Evolutionary conservation across 768 basidiomycete species (phyloP).

Genomic region (Gloeophyllum trabeum): DNA sequence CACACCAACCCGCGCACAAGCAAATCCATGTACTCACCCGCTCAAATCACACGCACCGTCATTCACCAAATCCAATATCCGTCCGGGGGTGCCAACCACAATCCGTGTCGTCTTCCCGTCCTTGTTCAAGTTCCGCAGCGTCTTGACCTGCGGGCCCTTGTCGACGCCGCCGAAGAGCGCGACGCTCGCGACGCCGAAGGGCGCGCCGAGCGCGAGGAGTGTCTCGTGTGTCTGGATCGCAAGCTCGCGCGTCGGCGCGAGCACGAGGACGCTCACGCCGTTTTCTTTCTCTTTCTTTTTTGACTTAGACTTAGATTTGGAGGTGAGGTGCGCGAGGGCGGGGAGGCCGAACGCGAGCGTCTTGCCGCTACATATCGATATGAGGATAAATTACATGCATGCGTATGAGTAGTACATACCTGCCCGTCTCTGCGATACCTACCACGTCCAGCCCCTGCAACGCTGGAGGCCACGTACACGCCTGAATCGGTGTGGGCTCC

Average conservation of each 20-base stretch:
- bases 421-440: slow-evolving; percentile 95
- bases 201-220: slow-evolving; percentile 59
- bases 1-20: background rate
- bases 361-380: slow-evolving; percentile 56
- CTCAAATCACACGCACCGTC: slow-evolving; percentile 80
- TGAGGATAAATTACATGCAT: slow-evolving; percentile 4
- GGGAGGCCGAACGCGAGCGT: slow-evolving; percentile 95
- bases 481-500: slow-evolving; percentile 91
- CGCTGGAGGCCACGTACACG: slow-evolving; percentile 88
- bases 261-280: slow-evolving; percentile 57
- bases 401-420: slow-evolving; percentile 24
- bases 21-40: slow-evolving; percentile 30
- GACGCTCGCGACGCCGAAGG: slow-evolving; percentile 68
- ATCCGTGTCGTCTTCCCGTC: slow-evolving; percentile 50
- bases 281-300: slow-evolving; percentile 18
- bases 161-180: slow-evolving; percentile 94
- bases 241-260: slow-evolving; percentile 93
- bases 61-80: slow-evolving; percentile 85
- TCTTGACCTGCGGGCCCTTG: slow-evolving; percentile 70
- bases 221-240: slow-evolving; percentile 92
- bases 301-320: slow-evolving; percentile 20
- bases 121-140: slow-evolving; percentile 45
- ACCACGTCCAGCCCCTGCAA: slow-evolving; percentile 79
- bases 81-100: slow-evolving; percentile 91
- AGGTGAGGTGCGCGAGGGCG: slow-evolving; percentile 59